Base-by-base conservation (phyloP, 441 rosid species). In the Populus hybrid region DNA sequence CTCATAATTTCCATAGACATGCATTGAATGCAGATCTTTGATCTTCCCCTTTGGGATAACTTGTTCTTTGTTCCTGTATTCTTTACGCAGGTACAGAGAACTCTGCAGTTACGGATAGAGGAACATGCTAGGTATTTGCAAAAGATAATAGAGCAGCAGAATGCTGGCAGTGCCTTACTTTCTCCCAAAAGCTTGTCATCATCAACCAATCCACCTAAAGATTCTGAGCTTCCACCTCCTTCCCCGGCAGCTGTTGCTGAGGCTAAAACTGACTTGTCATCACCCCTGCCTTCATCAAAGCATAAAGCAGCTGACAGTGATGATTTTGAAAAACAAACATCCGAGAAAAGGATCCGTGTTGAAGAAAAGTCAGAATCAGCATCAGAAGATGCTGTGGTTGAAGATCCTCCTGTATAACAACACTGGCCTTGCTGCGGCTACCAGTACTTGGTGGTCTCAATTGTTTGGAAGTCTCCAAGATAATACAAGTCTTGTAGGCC, bases 41-140 rank as follows among this genome's bases (percentile, higher is more conserved):
- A 24, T 65, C 30, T 10, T 26, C 30, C 30, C 26, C 69, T 1
- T 65, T n/a, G 23, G 28, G 21, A 28, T 67, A 10, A 5, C 21
- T 12, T 24, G 32, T 26, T 14, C 34, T 5, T 68, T 61, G 26
- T 72, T 23, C 65, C 67, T 57, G 35, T 12, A 67, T 32, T 69
- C 36, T 79, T 42, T 42, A 69, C 72, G 65, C 74, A 94, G 94
- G 91, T 92, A 57, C 96, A 94, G 83, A 83, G 92, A 64, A 66
- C 80, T 40, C 92, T 92, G 80, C 94, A 94, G 87, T 72, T 92
- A 73, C 88, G 80, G 26, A 82, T 82, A 72, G 95, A 94, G 85
- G 91, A 94, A 78, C 94, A 94, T 38, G 98, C 92, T 34, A 88
- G 85, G 75, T 91, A 92, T 85, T 87, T 94, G 86, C 91, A 91